phyloP scores from a whole-genome alignment of 2,329 filamentous ascomycete genomes.

The Hypoxylon rubiginosum region DNA sequence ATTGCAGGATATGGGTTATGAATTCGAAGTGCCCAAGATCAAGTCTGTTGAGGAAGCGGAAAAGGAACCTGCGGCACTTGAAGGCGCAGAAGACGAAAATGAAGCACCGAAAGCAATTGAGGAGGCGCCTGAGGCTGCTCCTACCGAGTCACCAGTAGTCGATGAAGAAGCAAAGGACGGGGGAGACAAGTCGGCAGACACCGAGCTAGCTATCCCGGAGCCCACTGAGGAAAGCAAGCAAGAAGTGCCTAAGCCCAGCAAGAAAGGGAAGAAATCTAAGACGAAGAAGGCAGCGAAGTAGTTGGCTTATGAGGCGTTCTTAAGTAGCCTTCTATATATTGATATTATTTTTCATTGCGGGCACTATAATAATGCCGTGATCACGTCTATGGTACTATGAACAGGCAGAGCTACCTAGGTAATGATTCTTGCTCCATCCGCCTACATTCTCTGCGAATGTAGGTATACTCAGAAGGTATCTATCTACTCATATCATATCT shows the following conservation, averaged over 20 bases:
- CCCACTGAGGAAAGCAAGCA: conserved; percentile 52
- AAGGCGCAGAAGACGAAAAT: conserved; percentile 55
- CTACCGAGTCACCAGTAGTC: conserved; percentile 45
- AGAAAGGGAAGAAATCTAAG: conserved; percentile 54
- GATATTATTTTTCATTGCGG: background rate
- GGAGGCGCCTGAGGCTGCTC: conserved; percentile 51
- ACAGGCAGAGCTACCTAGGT: background rate
- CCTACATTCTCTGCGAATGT: background rate
- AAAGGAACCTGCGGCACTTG: conserved; percentile 53
- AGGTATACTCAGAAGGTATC: background rate
- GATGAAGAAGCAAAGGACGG: conserved; percentile 43
- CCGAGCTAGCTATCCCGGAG: conserved; percentile 48
- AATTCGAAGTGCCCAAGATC: conserved; percentile 80
- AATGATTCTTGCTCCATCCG: background rate
- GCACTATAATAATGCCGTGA: background rate
- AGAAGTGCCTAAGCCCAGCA: conserved; percentile 42
- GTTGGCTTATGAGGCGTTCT: conserved; percentile 33
- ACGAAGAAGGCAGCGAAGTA: conserved; percentile 58
- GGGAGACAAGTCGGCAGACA: conserved; percentile 39
- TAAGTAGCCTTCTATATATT: conserved; percentile 19
- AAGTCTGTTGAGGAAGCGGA: conserved; percentile 67
- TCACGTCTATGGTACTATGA: background rate
- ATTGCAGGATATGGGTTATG: conserved; percentile 85
- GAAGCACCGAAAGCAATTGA: conserved; percentile 57
- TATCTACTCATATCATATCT: conserved; percentile 58